These are phyloP conservation scores for Colletotrichum shisoi DNA, from an alignment of 2,329 filamentous ascomycete genomes.

Conservation along the genomic window DNA sequence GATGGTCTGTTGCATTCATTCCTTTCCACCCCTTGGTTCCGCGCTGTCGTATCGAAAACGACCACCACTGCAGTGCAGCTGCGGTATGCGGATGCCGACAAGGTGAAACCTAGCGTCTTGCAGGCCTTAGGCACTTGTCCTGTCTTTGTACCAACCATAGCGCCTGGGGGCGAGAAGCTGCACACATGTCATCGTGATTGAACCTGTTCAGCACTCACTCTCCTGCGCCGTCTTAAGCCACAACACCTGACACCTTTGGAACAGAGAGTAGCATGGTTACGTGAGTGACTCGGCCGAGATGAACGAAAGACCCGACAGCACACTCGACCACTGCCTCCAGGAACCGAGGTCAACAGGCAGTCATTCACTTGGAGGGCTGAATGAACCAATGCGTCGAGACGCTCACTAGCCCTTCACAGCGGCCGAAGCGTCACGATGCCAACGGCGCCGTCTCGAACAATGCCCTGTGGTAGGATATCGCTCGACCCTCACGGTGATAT, in stretches of 20 bases:
- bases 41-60: slow-evolving; percentile 1
- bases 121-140: slow-evolving; percentile 2
- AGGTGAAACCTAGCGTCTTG: slow-evolving; percentile 4
- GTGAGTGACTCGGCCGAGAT: neutral
- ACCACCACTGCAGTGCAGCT: slow-evolving; percentile 2
- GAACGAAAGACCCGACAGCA: neutral
- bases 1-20: neutral
- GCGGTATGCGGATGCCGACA: slow-evolving; percentile 8
- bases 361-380: neutral
- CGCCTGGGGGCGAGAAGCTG: neutral
- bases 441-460: neutral
- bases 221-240: neutral
- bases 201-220: neutral
- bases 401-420: neutral
- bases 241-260: neutral
- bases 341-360: too few relatives aligned
- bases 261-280: neutral
- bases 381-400: too few relatives aligned
- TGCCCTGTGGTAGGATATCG: neutral
- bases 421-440: neutral
- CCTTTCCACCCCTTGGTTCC: neutral
- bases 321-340: neutral
- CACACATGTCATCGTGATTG: too few relatives aligned
- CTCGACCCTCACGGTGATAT: neutral
- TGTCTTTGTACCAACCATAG: slow-evolving; percentile 3